Evolutionary conservation across 495 filamentous ascomycete species (phyloP).

Genomic region (Trichoderma erinaceum): DNA sequence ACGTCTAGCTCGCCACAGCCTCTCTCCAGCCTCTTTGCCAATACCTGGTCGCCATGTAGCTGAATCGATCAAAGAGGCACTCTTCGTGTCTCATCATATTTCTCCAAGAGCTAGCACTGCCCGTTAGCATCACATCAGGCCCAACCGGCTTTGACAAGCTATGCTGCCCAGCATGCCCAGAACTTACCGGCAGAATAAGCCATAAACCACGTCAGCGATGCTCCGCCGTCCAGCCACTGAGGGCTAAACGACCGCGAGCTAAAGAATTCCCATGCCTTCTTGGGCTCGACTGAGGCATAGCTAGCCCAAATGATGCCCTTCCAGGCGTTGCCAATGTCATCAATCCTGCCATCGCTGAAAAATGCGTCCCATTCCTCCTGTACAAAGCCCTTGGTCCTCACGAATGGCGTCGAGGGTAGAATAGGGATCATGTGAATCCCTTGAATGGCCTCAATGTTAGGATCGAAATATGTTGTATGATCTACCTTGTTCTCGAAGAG

Average conservation of each 20-base stretch:
- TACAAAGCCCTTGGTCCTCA: constrained; percentile 64
- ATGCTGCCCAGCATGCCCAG: not conserved
- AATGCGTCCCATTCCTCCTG: constrained; percentile 78
- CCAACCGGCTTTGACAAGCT: not conserved
- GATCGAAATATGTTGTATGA: constrained; percentile 90
- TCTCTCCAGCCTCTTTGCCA: not conserved
- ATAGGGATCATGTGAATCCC: constrained; percentile 97
- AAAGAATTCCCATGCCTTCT: constrained; percentile 69
- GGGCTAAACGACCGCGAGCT: constrained; percentile 55
- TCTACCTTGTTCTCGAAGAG: constrained; percentile 96
- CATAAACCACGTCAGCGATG: constrained; percentile 83
- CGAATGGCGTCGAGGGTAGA: constrained; percentile 61
- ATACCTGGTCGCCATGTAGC: not conserved
- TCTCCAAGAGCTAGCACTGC: constrained; percentile 5
- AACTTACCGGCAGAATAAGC: constrained; percentile 61
- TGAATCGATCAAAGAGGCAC: not conserved
- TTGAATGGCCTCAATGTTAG: constrained; percentile 75
- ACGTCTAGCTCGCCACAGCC: not conserved
- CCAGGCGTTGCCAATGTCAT: constrained; percentile 67
- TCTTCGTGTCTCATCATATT: not conserved
- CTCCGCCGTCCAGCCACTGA: constrained; percentile 78
- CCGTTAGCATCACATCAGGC: not conserved
- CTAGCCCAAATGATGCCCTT: constrained; percentile 80
- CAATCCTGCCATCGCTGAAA: constrained; percentile 58
- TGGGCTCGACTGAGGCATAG: constrained; percentile 69